A percentile compares a stretch with the other conserved stretches of the same genome.
Conservation (phyloP, 1,284 basidiomycete genomes). For the Taiwanofungus camphoratus region DNA sequence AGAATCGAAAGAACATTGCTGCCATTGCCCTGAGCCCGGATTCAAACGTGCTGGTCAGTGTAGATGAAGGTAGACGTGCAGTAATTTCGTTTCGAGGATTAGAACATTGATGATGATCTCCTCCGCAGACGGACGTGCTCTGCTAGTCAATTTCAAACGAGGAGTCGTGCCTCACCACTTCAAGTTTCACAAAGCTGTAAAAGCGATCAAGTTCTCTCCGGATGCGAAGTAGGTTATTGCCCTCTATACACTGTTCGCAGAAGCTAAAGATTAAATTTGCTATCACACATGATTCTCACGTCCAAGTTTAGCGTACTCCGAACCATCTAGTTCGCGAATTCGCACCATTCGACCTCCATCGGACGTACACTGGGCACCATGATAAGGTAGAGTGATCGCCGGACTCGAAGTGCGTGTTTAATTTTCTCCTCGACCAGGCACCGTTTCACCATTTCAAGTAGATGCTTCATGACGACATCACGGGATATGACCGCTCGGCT, state of each 20-base stretch:
- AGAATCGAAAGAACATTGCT: slow-evolving; percentile 94
- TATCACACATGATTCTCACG: slow-evolving; percentile 83
- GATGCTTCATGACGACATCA: slow-evolving; percentile 94
- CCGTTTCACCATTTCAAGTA: slow-evolving; percentile 25
- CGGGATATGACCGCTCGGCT: slow-evolving; percentile 95
- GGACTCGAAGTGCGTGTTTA: slow-evolving; percentile 75
- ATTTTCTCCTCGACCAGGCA: not conserved
- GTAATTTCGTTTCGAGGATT: not conserved
- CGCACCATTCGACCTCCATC: slow-evolving; percentile 89
- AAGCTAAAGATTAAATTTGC: slow-evolving; percentile 91
- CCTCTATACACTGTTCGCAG: not conserved
- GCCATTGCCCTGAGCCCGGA: slow-evolving; percentile 89
- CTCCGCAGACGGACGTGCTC: slow-evolving; percentile 83
- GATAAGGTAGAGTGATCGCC: slow-evolving; percentile 93
- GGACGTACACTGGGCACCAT: slow-evolving; percentile 95
- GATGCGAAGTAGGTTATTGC: slow-evolving; percentile 76
- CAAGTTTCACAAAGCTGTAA: slow-evolving; percentile 89
- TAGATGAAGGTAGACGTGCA: slow-evolving; percentile 74
- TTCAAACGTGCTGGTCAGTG: slow-evolving; percentile 81
- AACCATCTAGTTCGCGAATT: slow-evolving; percentile 93
- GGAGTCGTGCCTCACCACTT: slow-evolving; percentile 87
- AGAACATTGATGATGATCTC: too few relatives aligned
- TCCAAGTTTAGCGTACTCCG: slow-evolving; percentile 96
- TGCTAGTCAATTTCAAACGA: slow-evolving; percentile 83
- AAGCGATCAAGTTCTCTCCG: slow-evolving; percentile 86